Percentiles rank a stretch among this genome's conserved stretches.
These are phyloP conservation scores for Zelonia costaricensis DNA, from an alignment of 208 protist species.

Conservation along the genomic window DNA sequence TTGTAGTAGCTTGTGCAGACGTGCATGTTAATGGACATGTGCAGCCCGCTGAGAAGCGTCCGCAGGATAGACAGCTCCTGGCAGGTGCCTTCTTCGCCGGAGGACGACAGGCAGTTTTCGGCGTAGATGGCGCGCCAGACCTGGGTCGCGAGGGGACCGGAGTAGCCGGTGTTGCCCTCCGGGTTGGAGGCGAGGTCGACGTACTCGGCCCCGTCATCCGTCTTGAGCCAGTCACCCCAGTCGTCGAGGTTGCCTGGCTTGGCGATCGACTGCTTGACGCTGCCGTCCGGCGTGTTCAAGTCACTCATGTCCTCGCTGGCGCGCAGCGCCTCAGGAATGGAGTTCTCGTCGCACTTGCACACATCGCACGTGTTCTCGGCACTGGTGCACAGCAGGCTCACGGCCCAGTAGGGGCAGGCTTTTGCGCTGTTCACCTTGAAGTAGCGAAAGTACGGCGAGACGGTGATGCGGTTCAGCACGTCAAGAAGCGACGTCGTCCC, in stretches of 20 bases:
- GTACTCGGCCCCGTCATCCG: conserved; percentile 58
- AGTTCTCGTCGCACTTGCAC: conserved; percentile 78
- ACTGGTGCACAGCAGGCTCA: conserved; percentile 72
- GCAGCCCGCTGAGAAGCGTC: conserved; percentile 85
- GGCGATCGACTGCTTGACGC: conserved; percentile 25
- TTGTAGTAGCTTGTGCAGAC: conserved; percentile 86
- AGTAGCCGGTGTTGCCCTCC: conserved; percentile 87
- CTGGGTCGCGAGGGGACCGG: conserved; percentile 61
- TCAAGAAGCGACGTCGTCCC: conserved; percentile 41
- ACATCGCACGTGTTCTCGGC: conserved; percentile 79
- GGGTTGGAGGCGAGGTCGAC: conserved; percentile 86
- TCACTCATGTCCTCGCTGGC: conserved; percentile 77
- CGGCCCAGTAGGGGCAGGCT: conserved; percentile 86
- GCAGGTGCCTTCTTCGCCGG: conserved; percentile 32
- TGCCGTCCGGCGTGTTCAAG: conserved; percentile 36
- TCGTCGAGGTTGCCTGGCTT: conserved; percentile 50
- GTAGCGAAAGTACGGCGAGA: conserved; percentile 83
- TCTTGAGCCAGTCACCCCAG: conserved; percentile 48
- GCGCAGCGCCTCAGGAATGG: conserved; percentile 66
- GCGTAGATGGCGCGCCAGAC: conserved; percentile 89
- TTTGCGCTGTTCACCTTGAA: conserved; percentile 88
- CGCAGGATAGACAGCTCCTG: conserved; percentile 60
- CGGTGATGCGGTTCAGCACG: conserved; percentile 75
- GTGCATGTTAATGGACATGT: conserved; percentile 88
- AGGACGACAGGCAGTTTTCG: conserved; percentile 71